Evolutionary conservation across 257 asterid genomes (phyloP), one percentile per base, ranked within the genome.

Genomic region (Mentha longifolia): DNA sequence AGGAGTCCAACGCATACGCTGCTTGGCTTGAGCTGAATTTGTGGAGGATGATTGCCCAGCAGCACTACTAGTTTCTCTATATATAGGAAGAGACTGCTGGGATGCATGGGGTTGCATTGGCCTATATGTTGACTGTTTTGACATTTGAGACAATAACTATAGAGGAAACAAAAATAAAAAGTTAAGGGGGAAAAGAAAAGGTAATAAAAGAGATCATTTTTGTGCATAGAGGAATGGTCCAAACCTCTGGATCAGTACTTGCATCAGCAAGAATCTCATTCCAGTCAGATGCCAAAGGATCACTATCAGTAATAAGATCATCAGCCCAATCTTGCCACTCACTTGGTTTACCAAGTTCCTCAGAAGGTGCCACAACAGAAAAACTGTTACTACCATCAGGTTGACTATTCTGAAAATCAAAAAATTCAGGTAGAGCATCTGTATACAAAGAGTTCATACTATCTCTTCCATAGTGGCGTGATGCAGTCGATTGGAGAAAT

Each of bases 1-100:
- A 5, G 90, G 96, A 42, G 97, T 92, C 97, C 97, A 92, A 52
- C 96, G 96, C 90, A 92, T 87, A 33, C 97, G 88, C 59, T 86
- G 91, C 84, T 88, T 92, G 72, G 87, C 57, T 45, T 89, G 79
- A 68, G 89, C 87, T 19, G 75, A 70, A 75, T 76, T 81, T 56
- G 89, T 52, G 77, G 95, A 71, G 56, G 86, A 69, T 35, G 74
- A 81, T 46, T 78, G 86, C 43, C 83, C 78, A 71, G 75, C 85
- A 75, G 68, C 75, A 46, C 54, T 43, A 42, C 78, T 68, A 52
- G 74, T 76, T 78, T 88, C 96, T 77, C 61, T 80, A 66, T 81
- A 57, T 60, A 85, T 52, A 75, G 86, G 69, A 15, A 85, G 80
- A 45, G 67, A 82, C 74, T 78, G 85, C 75, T 80, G 86, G 41